Conservation (phyloP, 306 rosid species). For the Lathyrus aphaca region DNA sequence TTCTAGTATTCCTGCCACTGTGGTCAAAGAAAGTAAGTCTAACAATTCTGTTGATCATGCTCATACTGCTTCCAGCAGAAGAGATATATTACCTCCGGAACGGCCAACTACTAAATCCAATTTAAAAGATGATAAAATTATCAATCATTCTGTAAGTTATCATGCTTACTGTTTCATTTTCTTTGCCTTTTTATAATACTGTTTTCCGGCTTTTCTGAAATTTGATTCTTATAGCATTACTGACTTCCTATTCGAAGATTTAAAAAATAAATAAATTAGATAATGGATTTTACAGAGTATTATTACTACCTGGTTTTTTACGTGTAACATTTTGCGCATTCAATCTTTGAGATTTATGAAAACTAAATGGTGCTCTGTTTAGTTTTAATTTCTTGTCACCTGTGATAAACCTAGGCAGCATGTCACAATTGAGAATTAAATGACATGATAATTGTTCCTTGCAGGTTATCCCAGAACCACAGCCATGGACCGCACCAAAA, state of each 20-base stretch:
- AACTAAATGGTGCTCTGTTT: constrained; percentile 9
- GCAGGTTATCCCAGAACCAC: constrained; percentile 67
- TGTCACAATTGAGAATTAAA: constrained; percentile 19
- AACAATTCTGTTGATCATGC: constrained; percentile 62
- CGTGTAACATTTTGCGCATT: not conserved
- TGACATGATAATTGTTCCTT: constrained; percentile 46
- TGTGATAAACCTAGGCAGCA: constrained; percentile 6
- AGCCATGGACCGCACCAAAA: constrained; percentile 66
- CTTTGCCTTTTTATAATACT: constrained; percentile 7
- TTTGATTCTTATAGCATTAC: constrained; percentile 21
- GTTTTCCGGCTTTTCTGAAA: constrained; percentile 22
- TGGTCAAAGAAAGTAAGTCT: constrained; percentile 64
- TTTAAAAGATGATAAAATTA: constrained; percentile 61
- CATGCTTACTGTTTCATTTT: constrained; percentile 28
- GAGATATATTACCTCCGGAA: constrained; percentile 62
- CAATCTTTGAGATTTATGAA: constrained; percentile 7
- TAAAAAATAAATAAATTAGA: not conserved
- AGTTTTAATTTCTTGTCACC: constrained; percentile 25
- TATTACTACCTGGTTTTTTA: not conserved
- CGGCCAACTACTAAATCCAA: constrained; percentile 57
- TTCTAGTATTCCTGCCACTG: constrained; percentile 45
- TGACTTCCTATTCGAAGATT: not conserved
- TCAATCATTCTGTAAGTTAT: constrained; percentile 66
- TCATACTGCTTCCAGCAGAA: constrained; percentile 56
- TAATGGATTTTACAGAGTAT: not conserved